Evolutionary conservation across 2,329 filamentous ascomycete genomes (phyloP), one percentile per base, ranked within the genome.

Genomic region (Colletotrichum sp.): DNA sequence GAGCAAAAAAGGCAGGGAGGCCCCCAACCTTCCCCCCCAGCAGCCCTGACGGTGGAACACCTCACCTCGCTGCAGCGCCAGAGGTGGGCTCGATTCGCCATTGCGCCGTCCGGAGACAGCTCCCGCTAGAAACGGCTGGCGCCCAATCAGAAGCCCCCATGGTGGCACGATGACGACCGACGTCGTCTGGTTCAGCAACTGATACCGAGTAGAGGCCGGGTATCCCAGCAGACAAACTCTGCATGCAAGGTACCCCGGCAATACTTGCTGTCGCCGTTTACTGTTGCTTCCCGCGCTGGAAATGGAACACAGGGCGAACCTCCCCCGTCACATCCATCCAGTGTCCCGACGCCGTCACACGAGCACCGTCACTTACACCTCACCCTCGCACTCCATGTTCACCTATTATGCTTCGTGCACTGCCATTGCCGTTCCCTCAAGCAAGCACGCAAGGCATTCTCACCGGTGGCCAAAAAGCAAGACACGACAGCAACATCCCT

Each of bases 231-330:
- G 18, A 32, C 74, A 62, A 59, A 69, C 70, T 76, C 44, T 76
- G 64, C 65, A 76, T 69, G 64, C 74, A 76, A 74, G 59, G 70
- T 39, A 76, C 59, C 73, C 70, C 70, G 74, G 74, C 59, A 59
- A 73, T 69, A 69, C 74, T 21, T 74, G 63, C 44, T 49, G 44
- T 49, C 44, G n/a, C 21, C 44, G 49, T 60, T 24, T 26, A 39
- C n/a, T 24, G 21, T 72, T 67, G 55, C 30, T 52, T 32, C 59
- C 16, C 55, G 55, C 52, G 21, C 24, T 57, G 52, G 52, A 26
- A n/a, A 24, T 16, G 21, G 44, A 24, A 28, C 52, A 24, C 52
- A 57, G 24, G 57, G 57, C 28, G 57, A 49, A 49, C 44, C 44
- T 49, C 52, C 44, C 44, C 44, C n/a, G 44, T 49, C 44, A 49